Conservation (phyloP, 345 rosid genomes). For the Lenwebbia sp. region DNA sequence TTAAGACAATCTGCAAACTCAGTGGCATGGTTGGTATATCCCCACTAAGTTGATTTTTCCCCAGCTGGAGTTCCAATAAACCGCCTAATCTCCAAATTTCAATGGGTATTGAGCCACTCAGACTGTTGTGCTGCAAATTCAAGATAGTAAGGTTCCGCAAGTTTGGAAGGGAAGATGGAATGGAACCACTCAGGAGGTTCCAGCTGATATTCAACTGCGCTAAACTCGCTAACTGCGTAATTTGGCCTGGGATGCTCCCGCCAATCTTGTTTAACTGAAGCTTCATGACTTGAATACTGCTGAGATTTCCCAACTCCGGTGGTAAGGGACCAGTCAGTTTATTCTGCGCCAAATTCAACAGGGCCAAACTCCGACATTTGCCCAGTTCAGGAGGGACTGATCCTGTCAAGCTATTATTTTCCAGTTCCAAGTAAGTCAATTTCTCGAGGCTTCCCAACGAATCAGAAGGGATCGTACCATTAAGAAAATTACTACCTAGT, state of each 20-base stretch:
- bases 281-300: constrained; percentile 39
- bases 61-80: constrained; percentile 70
- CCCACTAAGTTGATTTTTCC: constrained; percentile 47
- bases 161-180: constrained; percentile 44
- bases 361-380: constrained; percentile 30
- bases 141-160: constrained; percentile 23
- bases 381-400: constrained; percentile 33
- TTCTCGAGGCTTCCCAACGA: constrained; percentile 6
- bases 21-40: constrained; percentile 45
- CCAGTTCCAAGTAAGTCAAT: constrained; percentile 62
- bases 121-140: constrained; percentile 43
- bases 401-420: constrained; percentile 43
- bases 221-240: constrained; percentile 18
- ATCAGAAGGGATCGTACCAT: constrained; percentile 24
- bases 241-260: constrained; percentile 39
- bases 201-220: constrained; percentile 36
- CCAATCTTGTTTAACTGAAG: constrained; percentile 38
- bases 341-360: constrained; percentile 54
- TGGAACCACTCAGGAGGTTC: constrained; percentile 43
- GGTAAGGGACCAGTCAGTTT: constrained; percentile 33
- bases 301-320: constrained; percentile 23
- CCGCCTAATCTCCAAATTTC: constrained; percentile 8
- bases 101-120: constrained; percentile 50
- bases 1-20: constrained; percentile 54
- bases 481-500: constrained; percentile 46